Percentiles rank a stretch among this genome's conserved stretches.
Conservation (phyloP, 1,139 yeast species). For the Arxiozyma bovina region DNA sequence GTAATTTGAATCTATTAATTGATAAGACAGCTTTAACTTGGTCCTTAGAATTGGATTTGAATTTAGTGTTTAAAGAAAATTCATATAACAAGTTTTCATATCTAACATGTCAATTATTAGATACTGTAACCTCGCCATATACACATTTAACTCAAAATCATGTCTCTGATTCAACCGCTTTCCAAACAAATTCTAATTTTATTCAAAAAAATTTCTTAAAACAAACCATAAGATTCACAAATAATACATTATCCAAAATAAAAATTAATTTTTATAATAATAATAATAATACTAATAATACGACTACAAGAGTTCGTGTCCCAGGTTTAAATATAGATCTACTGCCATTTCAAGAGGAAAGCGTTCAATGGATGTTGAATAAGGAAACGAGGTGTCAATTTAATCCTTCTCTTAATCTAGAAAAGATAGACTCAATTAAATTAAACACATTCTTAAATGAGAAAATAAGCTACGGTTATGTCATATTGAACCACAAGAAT, state of each 20-base stretch:
- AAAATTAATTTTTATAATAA: background rate
- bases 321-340: constrained; percentile 15
- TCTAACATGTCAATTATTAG: constrained; percentile 13
- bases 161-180: background rate
- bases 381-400: constrained; percentile 16
- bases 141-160: constrained; percentile 5
- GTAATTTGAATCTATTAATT: background rate
- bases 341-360: constrained; percentile 26
- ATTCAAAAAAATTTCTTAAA: constrained; percentile 22
- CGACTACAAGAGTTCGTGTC: background rate
- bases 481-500: constrained; percentile 7
- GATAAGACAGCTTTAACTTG: background rate
- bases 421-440: background rate
- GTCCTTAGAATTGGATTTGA: constrained; percentile 4
- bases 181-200: constrained; percentile 8
- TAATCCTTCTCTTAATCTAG: background rate
- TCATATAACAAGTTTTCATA: constrained; percentile 15
- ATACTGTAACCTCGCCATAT: constrained; percentile 3
- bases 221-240: constrained; percentile 19
- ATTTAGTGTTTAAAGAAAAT: constrained; percentile 2
- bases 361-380: constrained; percentile 29
- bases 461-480: constrained; percentile 25
- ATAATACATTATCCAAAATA: constrained; percentile 8
- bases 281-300: background rate
- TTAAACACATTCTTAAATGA: constrained; percentile 19